Base-by-base conservation (phyloP, 2,329 filamentous ascomycete genomes). In the Daldinia eschscholtzii region DNA sequence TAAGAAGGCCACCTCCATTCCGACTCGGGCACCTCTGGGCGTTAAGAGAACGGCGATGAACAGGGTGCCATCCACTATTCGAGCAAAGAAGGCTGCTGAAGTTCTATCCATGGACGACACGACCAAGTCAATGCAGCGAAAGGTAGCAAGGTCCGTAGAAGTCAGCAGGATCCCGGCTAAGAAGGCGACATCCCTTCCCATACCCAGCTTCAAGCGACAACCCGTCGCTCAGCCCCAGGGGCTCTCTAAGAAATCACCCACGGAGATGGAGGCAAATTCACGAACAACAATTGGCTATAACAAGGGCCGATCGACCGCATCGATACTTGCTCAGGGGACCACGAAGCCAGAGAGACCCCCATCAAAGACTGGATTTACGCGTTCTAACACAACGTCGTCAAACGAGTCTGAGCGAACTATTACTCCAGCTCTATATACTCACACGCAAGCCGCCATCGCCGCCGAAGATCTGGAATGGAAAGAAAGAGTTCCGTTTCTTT, bases 231-330 rank as follows among this genome's bases (percentile, higher is more conserved):
- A 84, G 58, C 77, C 81, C n/a, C 74, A 80, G 5, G 73, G 80
- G 4, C 80, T 84, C 2, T 80, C 83, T 6, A 86, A 86, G 67
- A 77, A 80, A 55, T 80, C 84, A 0, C 84, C 84, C 9, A 84
- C 87, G 73, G 87, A 89, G 53, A 90, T 91, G 1, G 85, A 88
- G 23, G 88, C 87, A 5, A 89, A 89, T 5, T 97, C 94, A 1
- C 89, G 90, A 70, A 94, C 89, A 62, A 97, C 94, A 0, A 86
- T 97, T 46, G 94, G 94, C 15, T 97, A 97, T 78, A 92, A 88
- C 63, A 93, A 92, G 78, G 94, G 94, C 37, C 88, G 93, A 37
- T 82, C 83, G 44, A 83, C 83, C 4, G 83, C 85, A 4, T 85
- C 83, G 1, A 83, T 84, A 0, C 79, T 85, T 46, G 75, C 87